Percentiles rank a stretch among this genome's conserved stretches.
Conservation (phyloP, 2,329 filamentous ascomycete species). For the Aspergillus felis region DNA sequence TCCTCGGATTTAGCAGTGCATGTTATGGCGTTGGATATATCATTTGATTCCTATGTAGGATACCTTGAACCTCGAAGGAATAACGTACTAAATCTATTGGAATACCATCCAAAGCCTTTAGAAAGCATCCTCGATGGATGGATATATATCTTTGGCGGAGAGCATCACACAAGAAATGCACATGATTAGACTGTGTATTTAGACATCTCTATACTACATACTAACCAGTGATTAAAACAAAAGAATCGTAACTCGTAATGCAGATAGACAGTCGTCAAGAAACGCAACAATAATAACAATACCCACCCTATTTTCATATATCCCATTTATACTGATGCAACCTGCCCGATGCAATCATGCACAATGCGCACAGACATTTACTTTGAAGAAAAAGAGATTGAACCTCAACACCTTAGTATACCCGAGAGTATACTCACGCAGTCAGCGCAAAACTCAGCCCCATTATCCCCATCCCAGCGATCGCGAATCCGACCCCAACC, state of each 20-base stretch:
- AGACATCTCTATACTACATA: background rate
- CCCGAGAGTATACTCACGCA: constrained; percentile 37
- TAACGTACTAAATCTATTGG: background rate
- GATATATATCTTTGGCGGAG: background rate
- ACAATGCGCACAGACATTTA: background rate
- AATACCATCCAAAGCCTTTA: background rate
- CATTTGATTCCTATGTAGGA: background rate
- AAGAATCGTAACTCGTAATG: background rate
- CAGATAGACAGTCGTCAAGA: background rate
- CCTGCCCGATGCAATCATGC: background rate
- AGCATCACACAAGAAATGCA: background rate
- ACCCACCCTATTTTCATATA: background rate
- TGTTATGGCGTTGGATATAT: background rate
- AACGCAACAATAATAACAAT: background rate
- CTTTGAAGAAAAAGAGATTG: background rate
- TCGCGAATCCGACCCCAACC: constrained; percentile 36
- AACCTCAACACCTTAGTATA: background rate
- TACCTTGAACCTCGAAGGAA: background rate
- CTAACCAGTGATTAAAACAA: background rate
- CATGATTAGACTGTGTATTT: background rate
- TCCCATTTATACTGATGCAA: background rate
- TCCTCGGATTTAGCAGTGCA: background rate
- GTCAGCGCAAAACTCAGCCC: constrained; percentile 81
- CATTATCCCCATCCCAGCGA: constrained; percentile 72
- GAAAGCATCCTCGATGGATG: background rate